Percentiles rank a stretch among this genome's conserved stretches.
These are phyloP conservation scores for Bipolaris oryzae DNA, from an alignment of 2,329 filamentous ascomycete genomes.

Conservation along the genomic window DNA sequence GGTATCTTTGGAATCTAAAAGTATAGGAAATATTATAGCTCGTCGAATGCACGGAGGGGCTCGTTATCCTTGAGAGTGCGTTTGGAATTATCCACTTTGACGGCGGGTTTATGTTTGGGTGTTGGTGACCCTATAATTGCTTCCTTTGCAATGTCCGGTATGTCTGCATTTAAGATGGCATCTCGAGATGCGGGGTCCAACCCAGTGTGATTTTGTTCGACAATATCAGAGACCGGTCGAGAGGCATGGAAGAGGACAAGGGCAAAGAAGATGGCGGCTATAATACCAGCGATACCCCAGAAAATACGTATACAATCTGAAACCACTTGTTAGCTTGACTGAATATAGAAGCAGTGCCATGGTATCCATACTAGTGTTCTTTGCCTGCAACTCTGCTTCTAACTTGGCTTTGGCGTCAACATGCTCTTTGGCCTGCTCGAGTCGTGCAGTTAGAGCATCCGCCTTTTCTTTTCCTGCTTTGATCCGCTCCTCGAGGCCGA, in stretches of 20 bases:
- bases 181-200: conserved; percentile 28
- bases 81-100: conserved; percentile 10
- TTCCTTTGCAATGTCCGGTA: conserved; percentile 44
- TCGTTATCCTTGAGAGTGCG: conserved; percentile 19
- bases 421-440: conserved; percentile 67
- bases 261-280: conserved; percentile 55
- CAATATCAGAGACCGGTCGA: conserved; percentile 21
- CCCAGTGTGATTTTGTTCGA: conserved; percentile 9
- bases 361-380: conserved; percentile 53
- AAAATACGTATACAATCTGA: conserved; percentile 63
- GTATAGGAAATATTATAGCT: conserved; percentile 20
- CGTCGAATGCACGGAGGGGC: conserved; percentile 32
- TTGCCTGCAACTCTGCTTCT: conserved; percentile 72
- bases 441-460: conserved; percentile 63
- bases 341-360: not conserved
- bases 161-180: conserved; percentile 35
- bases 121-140: conserved; percentile 32
- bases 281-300: conserved; percentile 63
- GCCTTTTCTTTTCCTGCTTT: conserved; percentile 65
- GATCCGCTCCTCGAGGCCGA: conserved; percentile 66
- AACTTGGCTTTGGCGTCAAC: conserved; percentile 72
- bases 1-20: conserved; percentile 21
- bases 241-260: conserved; percentile 50
- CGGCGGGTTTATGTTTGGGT: conserved; percentile 3
- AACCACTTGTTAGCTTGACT: conserved; percentile 18